Evolutionary conservation across 768 basidiomycete species (phyloP), one percentile per base, ranked within the genome.

Genomic region (Xanthoconium stramineum): DNA sequence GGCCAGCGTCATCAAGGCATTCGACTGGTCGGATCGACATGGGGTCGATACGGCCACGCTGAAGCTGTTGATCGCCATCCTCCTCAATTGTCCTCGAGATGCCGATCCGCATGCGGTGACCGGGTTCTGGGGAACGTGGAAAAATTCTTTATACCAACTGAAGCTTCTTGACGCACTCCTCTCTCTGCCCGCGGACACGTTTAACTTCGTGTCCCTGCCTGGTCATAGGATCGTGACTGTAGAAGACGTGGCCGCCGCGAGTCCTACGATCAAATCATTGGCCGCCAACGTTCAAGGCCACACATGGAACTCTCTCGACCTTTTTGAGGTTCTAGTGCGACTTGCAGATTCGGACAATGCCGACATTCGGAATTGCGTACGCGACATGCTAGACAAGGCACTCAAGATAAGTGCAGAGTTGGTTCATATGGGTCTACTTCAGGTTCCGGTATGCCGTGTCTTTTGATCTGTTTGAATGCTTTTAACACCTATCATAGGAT

Each of bases 391-490:
- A 52, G 95, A 98, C 68, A 91, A 94, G 65, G 96, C 92, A 0
- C 84, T 94, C 49, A 92, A 92, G 74, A 89, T 93, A 62, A 93
- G 92, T 52, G 91, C 96, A 0, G 97, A 99, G 72, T 74, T 98
- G 35, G 91, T 97, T 11, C 85, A 98, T 65, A 88, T 98, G 82
- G 97, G 94, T 56, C 71, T 98, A 45, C 79, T 97, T 48, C 91
- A 94, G 76, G 88, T 95, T 36, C 84, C 89, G 46, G 95, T 96
- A 69, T 61, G 94, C 80, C 42, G 20, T 46, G 35, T 12, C 9
- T 44, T 20, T 42, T 10, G 6, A 11, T 29, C 40, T 30, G 19
- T 56, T 42, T 53, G 19, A 50, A 38, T 28, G 1, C 46, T 33
- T 50, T 44, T 40, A 28, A 61, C 40, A 3, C 15, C 33, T 32